Conservation (phyloP, 2,329 filamentous ascomycete species). For the Pseudopyricularia cyperi region DNA sequence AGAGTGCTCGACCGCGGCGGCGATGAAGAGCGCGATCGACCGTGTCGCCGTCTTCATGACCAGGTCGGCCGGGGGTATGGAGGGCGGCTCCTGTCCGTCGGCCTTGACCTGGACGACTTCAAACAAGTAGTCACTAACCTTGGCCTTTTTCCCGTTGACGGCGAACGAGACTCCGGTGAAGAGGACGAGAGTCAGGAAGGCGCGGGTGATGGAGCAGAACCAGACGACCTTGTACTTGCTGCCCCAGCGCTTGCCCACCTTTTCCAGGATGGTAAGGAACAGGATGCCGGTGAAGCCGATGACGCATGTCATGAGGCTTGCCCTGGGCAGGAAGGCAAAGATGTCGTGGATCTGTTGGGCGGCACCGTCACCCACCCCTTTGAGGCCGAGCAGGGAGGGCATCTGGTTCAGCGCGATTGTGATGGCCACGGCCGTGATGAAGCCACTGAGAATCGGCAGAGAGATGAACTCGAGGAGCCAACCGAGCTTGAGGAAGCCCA, state of each 20-base stretch:
- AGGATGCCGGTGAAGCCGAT: conserved; percentile 46
- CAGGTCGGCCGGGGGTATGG: conserved; percentile 30
- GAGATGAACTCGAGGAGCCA: conserved; percentile 56
- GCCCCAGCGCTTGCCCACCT: conserved; percentile 45
- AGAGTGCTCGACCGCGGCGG: conserved; percentile 48
- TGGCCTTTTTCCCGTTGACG: conserved; percentile 38
- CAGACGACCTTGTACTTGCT: conserved; percentile 43
- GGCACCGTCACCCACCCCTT: conserved; percentile 35
- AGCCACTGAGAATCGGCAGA: conserved; percentile 49
- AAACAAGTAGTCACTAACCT: conserved; percentile 33
- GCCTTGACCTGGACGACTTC: conserved; percentile 43
- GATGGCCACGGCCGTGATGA: conserved; percentile 53
- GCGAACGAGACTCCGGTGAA: conserved; percentile 51
- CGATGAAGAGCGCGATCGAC: conserved; percentile 48
- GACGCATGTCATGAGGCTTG: conserved; percentile 43
- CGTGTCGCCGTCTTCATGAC: conserved; percentile 39
- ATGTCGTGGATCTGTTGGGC: conserved; percentile 46
- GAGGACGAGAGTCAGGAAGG: conserved; percentile 45
- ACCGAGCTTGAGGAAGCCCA: conserved; percentile 49
- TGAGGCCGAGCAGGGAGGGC: conserved; percentile 41
- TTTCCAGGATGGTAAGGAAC: conserved; percentile 41
- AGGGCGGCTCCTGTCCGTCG: conserved; percentile 37
- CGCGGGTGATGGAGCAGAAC: conserved; percentile 45
- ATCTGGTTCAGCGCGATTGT: conserved; percentile 55
- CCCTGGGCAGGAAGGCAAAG: conserved; percentile 40